Evolutionary conservation across 2,329 filamentous ascomycete species (phyloP), one percentile per base, ranked within the genome.

Genomic region (Aspergillus sp.): DNA sequence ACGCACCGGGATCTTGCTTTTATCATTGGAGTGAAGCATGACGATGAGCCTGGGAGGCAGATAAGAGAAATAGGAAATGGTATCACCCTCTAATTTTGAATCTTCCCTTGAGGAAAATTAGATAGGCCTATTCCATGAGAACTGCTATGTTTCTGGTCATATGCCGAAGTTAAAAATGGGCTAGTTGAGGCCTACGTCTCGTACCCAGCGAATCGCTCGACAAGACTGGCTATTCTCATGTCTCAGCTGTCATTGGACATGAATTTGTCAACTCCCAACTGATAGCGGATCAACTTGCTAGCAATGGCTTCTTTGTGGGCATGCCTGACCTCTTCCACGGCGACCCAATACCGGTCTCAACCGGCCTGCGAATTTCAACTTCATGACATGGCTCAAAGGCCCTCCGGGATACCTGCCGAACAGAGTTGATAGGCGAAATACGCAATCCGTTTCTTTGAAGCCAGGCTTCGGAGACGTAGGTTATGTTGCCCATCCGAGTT

Each of bases 401-500:
- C 75, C 76, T 64, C 62, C 61, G 5, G 52, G 56, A 51, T 75
- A 78, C 64, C 61, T 56, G 38, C 59, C 66, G 1, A 55, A 61
- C 2, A 57, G 63, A n/a, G 74, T 78, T 22, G 77, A 4, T 41
- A 57, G 42, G 58, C 53, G 23, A 64, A 83, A 77, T 88, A 86
- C 63, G 79, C 86, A n/a, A 75, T 80, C 39, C 79, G 88, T 25
- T 82, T 83, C 70, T 79, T 79, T 81, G 54, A 56, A 74, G 67
- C 76, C 77, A 48, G 75, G 70, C 30, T 62, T 74, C 47, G 79
- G 80, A 49, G 75, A 85, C 48, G 85, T 78, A 41, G 86, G 84
- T 33, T 90, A 77, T 65, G 66, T 82, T 12, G 86, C 86, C 1
- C 87, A 90, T 66, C 86, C 86, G 0, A 84, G 80, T 42, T 88